Conservation (phyloP, 1,139 yeast genomes). For the Tardiomyces depauwii region DNA sequence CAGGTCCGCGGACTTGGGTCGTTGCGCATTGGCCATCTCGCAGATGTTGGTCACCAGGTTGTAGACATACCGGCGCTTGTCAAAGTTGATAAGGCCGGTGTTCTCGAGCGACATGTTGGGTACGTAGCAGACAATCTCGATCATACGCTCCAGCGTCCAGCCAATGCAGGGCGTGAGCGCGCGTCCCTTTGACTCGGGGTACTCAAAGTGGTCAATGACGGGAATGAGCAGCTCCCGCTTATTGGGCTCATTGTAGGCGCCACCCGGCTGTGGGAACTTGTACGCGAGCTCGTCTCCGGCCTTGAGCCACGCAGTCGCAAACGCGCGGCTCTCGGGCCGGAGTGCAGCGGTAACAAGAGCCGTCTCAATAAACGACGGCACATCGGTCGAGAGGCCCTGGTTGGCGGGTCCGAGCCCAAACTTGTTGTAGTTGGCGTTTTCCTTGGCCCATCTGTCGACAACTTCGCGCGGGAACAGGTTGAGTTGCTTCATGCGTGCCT, state of each 20-base stretch:
- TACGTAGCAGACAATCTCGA: conserved; percentile 55
- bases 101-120: conserved; percentile 56
- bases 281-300: conserved; percentile 31
- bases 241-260: no score
- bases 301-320: conserved; percentile 55
- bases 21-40: neutral
- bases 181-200: conserved; percentile 7
- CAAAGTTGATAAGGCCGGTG: conserved; percentile 50
- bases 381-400: conserved; percentile 36
- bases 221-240: neutral
- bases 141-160: conserved; percentile 50
- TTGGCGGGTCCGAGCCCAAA: conserved; percentile 9
- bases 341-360: conserved; percentile 67
- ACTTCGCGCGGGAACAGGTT: conserved; percentile 41
- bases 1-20: neutral
- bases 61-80: conserved; percentile 53
- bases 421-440: no score
- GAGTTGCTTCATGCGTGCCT: conserved; percentile 55
- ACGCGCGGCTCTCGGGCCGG: conserved; percentile 70
- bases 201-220: neutral
- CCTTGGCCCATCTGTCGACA: no score
- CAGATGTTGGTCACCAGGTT: conserved; percentile 39
- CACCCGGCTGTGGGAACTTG: neutral
- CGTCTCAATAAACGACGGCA: conserved; percentile 81
- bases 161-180: conserved; percentile 76